phyloP scores from a whole-genome alignment of 805 yeast genomes.

The Tetrapisispora pingtungensis region DNA sequence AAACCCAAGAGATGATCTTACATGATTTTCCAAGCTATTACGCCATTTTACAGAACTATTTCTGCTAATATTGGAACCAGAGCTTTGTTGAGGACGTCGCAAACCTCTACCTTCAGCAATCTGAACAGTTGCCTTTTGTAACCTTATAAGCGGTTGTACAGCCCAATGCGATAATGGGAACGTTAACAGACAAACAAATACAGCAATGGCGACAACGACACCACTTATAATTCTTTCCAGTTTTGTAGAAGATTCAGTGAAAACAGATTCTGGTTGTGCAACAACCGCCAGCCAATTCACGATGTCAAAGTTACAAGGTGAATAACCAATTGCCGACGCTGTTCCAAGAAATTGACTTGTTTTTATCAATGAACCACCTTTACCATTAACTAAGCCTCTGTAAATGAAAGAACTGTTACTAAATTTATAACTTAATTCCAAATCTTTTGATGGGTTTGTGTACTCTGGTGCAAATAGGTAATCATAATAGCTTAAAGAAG shows the following conservation, averaged over 20 bases:
- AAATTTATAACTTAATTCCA: conserved; percentile 17
- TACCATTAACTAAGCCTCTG: conserved; percentile 29
- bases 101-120: conserved; percentile 36
- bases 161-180: conserved; percentile 79
- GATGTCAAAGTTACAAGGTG: conserved; percentile 34
- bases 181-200: conserved; percentile 61
- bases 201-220: conserved; percentile 70
- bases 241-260: conserved; percentile 52
- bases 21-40: conserved; percentile 4
- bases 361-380: conserved; percentile 35
- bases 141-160: conserved; percentile 68
- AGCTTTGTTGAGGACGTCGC: conserved; percentile 10
- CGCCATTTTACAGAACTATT: conserved; percentile 3
- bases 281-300: conserved; percentile 66
- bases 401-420: conserved; percentile 27
- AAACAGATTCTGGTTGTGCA: conserved; percentile 48
- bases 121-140: conserved; percentile 71
- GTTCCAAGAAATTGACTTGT: conserved; percentile 29
- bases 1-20: neutral
- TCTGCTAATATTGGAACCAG: neutral
- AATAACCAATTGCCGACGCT: conserved; percentile 48
- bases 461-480: conserved; percentile 36
- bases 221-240: conserved; percentile 65
- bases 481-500: conserved; percentile 28
- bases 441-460: conserved; percentile 6